Conservation (phyloP, 106 monocot species). For the Acanthochlamys bracteata region DNA sequence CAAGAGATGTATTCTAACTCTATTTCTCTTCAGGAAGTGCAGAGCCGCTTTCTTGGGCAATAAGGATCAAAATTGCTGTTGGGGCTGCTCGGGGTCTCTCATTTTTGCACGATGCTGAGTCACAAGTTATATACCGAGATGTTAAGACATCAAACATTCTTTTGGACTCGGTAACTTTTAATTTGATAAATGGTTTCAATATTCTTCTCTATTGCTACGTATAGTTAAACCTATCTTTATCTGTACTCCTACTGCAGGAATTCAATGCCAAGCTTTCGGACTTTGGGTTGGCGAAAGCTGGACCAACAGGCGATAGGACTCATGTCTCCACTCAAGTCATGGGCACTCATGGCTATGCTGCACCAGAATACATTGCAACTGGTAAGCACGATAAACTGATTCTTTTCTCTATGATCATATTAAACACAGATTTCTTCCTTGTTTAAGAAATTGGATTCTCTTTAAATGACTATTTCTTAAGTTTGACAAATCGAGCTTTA, state of each 20-base stretch:
- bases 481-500: too few relatives aligned
- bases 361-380: constrained; percentile 93
- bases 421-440: too few relatives aligned
- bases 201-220: background rate
- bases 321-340: constrained; percentile 94
- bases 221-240: background rate
- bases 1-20: background rate
- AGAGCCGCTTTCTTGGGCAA: constrained; percentile 66
- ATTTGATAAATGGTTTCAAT: background rate
- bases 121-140: constrained; percentile 89
- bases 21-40: constrained; percentile 30
- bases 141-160: constrained; percentile 96
- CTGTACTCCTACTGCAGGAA: constrained; percentile 30
- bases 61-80: constrained; percentile 72
- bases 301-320: constrained; percentile 85
- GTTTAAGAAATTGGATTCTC: too few relatives aligned
- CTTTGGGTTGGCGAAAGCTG: constrained; percentile 93
- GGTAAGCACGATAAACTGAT: constrained; percentile 21
- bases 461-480: background rate
- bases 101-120: constrained; percentile 74
- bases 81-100: constrained; percentile 78
- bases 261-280: constrained; percentile 79
- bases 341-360: constrained; percentile 94
- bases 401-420: background rate
- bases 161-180: constrained; percentile 52